phyloP scores from a whole-genome alignment of 2,329 filamentous ascomycete species.

The Tetracladium maxilliforme region DNA sequence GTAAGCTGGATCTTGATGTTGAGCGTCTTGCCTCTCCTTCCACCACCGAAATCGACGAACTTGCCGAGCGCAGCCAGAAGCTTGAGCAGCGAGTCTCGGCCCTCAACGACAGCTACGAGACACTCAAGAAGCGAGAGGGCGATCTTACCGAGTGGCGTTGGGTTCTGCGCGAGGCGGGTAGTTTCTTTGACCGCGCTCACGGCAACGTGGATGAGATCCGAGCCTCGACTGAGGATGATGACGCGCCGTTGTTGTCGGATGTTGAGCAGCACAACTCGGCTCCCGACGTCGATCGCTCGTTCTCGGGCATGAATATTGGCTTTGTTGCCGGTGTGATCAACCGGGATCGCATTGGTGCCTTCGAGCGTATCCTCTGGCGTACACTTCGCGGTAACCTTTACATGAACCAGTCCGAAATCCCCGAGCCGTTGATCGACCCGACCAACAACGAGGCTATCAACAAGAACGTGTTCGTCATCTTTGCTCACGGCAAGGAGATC shows the following conservation, averaged over 20 bases:
- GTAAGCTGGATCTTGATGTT: conserved; percentile 81
- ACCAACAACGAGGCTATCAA: conserved; percentile 80
- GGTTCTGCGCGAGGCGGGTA: conserved; percentile 89
- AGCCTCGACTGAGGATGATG: conserved; percentile 69
- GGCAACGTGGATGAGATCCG: conserved; percentile 95
- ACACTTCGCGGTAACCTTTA: conserved; percentile 95
- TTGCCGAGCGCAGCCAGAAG: conserved; percentile 81
- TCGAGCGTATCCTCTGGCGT: conserved; percentile 95
- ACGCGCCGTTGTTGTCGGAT: conserved; percentile 84
- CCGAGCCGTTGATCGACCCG: conserved; percentile 82
- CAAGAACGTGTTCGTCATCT: conserved; percentile 99
- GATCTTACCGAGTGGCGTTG: conserved; percentile 97
- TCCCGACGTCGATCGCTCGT: conserved; percentile 59
- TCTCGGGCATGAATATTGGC: conserved; percentile 96
- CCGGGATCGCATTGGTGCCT: conserved; percentile 81
- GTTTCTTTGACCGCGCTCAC: conserved; percentile 93
- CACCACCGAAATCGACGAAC: conserved; percentile 90
- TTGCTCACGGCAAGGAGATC: conserved; percentile 96
- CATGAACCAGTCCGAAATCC: conserved; percentile 99
- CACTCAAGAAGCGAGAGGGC: conserved; percentile 91
- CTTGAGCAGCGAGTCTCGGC: conserved; percentile 84
- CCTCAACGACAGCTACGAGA: conserved; percentile 96
- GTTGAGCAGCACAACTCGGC: conserved; percentile 70
- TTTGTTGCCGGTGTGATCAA: conserved; percentile 95
- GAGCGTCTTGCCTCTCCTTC: conserved; percentile 77